Base-by-base conservation (phyloP, 2,329 filamentous ascomycete species). In the Mollisiaceae sp. region DNA sequence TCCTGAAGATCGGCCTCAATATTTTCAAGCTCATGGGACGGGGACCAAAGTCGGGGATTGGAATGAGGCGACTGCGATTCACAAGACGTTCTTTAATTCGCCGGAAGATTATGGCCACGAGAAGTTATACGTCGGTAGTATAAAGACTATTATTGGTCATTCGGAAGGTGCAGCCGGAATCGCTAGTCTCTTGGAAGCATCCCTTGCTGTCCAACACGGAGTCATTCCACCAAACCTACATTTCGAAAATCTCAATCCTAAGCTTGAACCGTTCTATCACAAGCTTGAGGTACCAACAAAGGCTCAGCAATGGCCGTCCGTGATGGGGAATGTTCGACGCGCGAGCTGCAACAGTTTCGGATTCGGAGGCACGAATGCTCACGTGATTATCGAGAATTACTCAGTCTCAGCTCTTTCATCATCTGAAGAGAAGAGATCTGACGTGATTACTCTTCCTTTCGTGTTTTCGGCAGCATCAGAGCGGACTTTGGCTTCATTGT, bases 1-100 rank as follows among this genome's bases (percentile, higher is more conserved):
- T 78, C 77, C 0, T 63, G 68, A n/a, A 71, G 77, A 81, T 55
- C 76, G 77, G 9, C 81, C 79, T 59, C 81, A 83, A 65, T 83
- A 79, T 76, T 86, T 83, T 54, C 81, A 83, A 64, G 80, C 80
- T 0, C 82, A 83, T 62, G 82, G 82, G 14, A 78, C 77, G 0
- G 79, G 50, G 1, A 54, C 50, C 12, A 54, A 54, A 35, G 36
- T 57, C 15, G 55, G 55, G 18, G 55, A 57, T 39, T 15, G 24
- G 55, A 57, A 36, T 22, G 55, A 57, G 20, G 55, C 55, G 9
- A 41, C 32, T 38, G 55, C 55, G 18, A 57, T 57, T 38, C 55
- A 57, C 15, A 36, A 57, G 2, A 41, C 55, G 8, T 38, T 57
- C 35, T 36, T 54, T 14, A 54, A 35, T 20, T 14, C 11, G 2